Conservation (phyloP, 2,329 filamentous ascomycete genomes). For the Microcyclospora pomicola region DNA sequence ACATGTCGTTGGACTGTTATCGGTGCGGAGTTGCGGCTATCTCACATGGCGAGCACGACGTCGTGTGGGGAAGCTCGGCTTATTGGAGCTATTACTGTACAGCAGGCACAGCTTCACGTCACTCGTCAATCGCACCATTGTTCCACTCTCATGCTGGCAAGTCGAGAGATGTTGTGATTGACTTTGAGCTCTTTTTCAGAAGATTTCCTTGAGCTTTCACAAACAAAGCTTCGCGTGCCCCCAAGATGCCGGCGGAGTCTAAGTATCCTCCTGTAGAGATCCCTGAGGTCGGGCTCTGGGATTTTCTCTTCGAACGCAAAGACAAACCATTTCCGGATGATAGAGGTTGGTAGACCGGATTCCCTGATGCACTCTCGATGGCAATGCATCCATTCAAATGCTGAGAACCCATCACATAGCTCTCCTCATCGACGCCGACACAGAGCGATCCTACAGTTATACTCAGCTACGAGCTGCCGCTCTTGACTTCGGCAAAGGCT, state of each 20-base stretch:
- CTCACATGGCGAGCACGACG: too few species aligned
- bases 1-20: too few species aligned
- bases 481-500: conserved; percentile 62
- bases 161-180: too few species aligned
- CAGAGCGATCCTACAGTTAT: conserved; percentile 56
- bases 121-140: too few species aligned
- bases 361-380: background rate
- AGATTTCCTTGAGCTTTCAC: too few species aligned
- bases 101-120: too few species aligned
- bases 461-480: conserved; percentile 51
- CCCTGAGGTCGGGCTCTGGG: conserved; percentile 65
- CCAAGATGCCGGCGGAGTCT: conserved; percentile 57
- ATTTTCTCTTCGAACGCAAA: conserved; percentile 58
- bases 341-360: conserved; percentile 37
- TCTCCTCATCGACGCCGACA: conserved; percentile 64
- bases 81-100: too few species aligned
- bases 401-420: conserved; percentile 34
- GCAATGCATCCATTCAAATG: background rate
- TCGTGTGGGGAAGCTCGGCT: too few species aligned
- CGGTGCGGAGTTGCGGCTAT: too few species aligned
- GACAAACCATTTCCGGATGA: conserved; percentile 53
- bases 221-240: too few species aligned
- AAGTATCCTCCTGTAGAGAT: conserved; percentile 51
- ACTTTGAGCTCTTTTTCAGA: too few species aligned
- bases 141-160: too few species aligned